phyloP scores from a whole-genome alignment of 1,284 basidiomycete genomes.

The Trichosporon inkin region DNA sequence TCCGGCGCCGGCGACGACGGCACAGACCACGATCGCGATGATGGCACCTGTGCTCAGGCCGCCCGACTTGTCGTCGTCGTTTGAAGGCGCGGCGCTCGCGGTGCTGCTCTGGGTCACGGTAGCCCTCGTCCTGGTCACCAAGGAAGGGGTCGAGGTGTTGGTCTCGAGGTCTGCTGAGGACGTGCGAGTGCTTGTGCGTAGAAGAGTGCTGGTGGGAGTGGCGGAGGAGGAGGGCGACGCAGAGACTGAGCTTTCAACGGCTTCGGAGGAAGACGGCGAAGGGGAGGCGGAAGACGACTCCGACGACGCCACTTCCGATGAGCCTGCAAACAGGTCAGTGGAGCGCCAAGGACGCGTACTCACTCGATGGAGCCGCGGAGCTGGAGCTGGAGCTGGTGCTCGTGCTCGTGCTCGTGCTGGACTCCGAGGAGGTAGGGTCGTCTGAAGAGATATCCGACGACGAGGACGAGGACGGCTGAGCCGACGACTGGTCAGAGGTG shows the following conservation, averaged over 20 bases:
- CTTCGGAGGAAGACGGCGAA: background rate
- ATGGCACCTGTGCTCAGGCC: constrained; percentile 58
- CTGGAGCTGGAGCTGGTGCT: background rate
- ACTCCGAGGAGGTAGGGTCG: background rate
- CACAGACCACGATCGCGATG: constrained; percentile 68
- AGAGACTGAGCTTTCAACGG: background rate
- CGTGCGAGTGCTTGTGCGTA: background rate
- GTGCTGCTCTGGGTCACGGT: background rate
- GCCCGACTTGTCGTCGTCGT: constrained; percentile 17
- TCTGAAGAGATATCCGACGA: background rate
- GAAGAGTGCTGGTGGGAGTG: background rate
- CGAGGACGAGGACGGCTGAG: background rate
- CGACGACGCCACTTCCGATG: background rate
- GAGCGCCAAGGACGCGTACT: background rate
- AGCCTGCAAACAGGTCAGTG: background rate
- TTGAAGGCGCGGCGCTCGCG: constrained; percentile 1
- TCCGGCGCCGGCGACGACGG: constrained; percentile 62
- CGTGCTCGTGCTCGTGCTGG: background rate
- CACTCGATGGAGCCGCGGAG: background rate
- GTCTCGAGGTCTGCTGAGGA: background rate
- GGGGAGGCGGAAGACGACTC: background rate
- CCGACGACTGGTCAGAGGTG: background rate
- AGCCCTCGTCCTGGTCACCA: background rate
- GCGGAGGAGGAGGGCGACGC: background rate
- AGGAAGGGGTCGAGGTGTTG: background rate